Conservation (phyloP, 208 protist genomes). For the Crithidia mellificae region DNA sequence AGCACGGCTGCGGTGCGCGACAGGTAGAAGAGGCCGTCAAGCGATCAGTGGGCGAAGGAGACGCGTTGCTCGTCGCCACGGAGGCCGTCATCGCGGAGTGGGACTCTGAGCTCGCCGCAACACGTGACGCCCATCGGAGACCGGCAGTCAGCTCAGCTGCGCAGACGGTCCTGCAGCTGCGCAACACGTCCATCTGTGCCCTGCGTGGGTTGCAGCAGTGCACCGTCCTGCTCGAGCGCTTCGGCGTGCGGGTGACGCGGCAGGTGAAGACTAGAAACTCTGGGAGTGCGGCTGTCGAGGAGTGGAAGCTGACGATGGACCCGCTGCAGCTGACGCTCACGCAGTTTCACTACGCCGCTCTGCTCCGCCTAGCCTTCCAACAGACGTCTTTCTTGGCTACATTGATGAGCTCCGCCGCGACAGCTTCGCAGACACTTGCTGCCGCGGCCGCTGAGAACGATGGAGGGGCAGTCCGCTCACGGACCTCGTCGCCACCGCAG, state of each 20-base stretch:
- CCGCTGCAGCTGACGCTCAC: constrained; percentile 31
- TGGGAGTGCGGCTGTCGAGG: constrained; percentile 1
- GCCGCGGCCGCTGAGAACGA: not conserved
- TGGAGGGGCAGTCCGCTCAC: not conserved
- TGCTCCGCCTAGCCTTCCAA: constrained; percentile 26
- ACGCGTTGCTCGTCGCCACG: constrained; percentile 15
- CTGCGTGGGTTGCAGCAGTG: constrained; percentile 10
- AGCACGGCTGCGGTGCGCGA: not conserved
- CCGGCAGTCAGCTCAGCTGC: too few relatives aligned
- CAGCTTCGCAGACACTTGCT: constrained; percentile 9
- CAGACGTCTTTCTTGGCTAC: constrained; percentile 23
- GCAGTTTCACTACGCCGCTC: constrained; percentile 28
- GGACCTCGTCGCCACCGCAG: too few relatives aligned
- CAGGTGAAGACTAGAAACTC: not conserved
- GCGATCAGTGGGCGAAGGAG: not conserved
- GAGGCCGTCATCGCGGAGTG: constrained; percentile 13
- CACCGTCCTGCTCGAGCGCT: constrained; percentile 21
- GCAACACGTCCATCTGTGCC: constrained; percentile 20
- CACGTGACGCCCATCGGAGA: not conserved
- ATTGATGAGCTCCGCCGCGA: constrained; percentile 9
- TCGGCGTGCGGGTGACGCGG: constrained; percentile 11
- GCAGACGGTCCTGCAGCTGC: constrained; percentile 26
- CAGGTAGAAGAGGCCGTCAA: constrained; percentile 12
- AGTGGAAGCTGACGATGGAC: constrained; percentile 29
- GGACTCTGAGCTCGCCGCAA: constrained; percentile 12